These are phyloP conservation scores for Cyberlindnera bimundalis DNA, from an alignment of 805 yeast genomes.

Conservation along the genomic window DNA sequence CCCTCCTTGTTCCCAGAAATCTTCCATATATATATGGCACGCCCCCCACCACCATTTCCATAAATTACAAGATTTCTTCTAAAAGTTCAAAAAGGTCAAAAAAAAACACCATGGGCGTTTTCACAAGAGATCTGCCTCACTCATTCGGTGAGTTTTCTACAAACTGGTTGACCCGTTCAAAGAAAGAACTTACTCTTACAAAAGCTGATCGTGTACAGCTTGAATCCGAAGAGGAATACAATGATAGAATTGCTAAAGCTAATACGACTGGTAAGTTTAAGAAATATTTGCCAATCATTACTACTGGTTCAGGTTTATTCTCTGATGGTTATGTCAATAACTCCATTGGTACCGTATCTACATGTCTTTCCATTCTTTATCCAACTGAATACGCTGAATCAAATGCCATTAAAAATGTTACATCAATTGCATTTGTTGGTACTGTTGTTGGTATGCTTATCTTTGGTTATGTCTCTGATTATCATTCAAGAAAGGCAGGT, in stretches of 20 bases:
- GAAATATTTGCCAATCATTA: constrained; percentile 64
- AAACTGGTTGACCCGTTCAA: constrained; percentile 41
- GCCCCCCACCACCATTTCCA: no score
- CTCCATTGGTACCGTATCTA: constrained; percentile 72
- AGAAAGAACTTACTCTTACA: constrained; percentile 40
- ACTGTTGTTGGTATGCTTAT: constrained; percentile 81
- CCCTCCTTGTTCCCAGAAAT: no score
- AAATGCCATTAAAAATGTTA: constrained; percentile 70
- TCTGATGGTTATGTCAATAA: constrained; percentile 92
- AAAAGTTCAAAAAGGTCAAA: no score
- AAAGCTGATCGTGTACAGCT: constrained; percentile 26
- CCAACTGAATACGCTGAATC: constrained; percentile 60
- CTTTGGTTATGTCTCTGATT: constrained; percentile 81
- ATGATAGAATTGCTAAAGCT: constrained; percentile 18
- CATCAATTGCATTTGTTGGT: constrained; percentile 89
- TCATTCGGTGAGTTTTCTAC: constrained; percentile 34
- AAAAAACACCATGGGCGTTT: constrained; percentile 15
- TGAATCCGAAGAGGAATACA: constrained; percentile 26
- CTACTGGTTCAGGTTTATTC: constrained; percentile 90
- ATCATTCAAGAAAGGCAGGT: constrained; percentile 74
- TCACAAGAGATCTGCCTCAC: constrained; percentile 47
- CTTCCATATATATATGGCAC: no score
- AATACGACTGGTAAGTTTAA: constrained; percentile 23
- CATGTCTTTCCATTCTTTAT: constrained; percentile 65
- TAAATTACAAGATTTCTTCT: no score